Evolutionary conservation across 2,329 filamentous ascomycete species (phyloP).

Genomic region (Fusarium coicis): DNA sequence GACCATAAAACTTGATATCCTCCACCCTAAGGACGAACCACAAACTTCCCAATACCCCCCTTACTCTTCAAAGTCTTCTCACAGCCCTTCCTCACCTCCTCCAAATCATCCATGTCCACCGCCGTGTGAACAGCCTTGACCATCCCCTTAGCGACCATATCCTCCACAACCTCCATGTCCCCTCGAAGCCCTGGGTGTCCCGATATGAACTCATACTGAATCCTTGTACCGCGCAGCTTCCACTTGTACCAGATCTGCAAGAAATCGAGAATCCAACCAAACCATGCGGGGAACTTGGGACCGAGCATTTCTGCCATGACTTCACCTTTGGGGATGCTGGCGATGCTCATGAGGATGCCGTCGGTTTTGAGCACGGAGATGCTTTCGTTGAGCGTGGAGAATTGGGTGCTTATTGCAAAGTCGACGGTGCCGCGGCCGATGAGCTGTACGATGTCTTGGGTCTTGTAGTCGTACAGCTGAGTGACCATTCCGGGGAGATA

Average conservation of each 20-base stretch:
- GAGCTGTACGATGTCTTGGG: slow-evolving; percentile 48
- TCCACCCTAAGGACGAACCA: slow-evolving; percentile 35
- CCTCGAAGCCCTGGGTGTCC: slow-evolving; percentile 53
- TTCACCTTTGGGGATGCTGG: slow-evolving; percentile 49
- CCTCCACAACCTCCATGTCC: slow-evolving; percentile 56
- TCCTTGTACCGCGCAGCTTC: slow-evolving; percentile 56
- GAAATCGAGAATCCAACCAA: slow-evolving; percentile 50
- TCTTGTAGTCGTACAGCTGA: slow-evolving; percentile 63
- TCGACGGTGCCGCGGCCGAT: slow-evolving; percentile 59
- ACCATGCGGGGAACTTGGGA: slow-evolving; percentile 49
- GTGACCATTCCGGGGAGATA: slow-evolving; percentile 58
- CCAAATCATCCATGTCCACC: slow-evolving; percentile 56
- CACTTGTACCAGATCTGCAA: slow-evolving; percentile 55
- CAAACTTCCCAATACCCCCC: slow-evolving; percentile 44
- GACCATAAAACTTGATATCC: too few species aligned
- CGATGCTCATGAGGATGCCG: slow-evolving; percentile 56
- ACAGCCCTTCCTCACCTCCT: slow-evolving; percentile 54
- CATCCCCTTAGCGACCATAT: slow-evolving; percentile 55
- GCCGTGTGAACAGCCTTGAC: slow-evolving; percentile 56
- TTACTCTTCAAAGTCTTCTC: slow-evolving; percentile 48
- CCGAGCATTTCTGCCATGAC: slow-evolving; percentile 49
- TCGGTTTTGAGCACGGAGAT: slow-evolving; percentile 53
- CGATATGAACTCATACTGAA: slow-evolving; percentile 58
- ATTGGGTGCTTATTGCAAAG: slow-evolving; percentile 62
- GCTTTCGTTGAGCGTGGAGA: slow-evolving; percentile 49